Evolutionary conservation across 2,329 filamentous ascomycete genomes (phyloP).

Genomic region (Colletotrichum sp.): DNA sequence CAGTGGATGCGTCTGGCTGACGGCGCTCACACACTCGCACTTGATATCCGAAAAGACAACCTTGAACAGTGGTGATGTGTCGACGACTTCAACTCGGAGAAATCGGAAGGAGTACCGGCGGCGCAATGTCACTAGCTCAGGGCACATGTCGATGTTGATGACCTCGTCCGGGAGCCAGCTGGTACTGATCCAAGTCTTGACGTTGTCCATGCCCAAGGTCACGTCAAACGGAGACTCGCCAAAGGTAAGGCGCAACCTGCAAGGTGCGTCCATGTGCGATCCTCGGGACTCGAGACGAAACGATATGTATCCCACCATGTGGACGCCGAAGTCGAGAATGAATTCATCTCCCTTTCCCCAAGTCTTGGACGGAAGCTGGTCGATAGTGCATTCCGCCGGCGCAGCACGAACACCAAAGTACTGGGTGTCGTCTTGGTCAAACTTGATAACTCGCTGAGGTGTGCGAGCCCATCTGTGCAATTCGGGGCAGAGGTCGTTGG

Average conservation of each 20-base stretch:
- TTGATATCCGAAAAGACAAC: constrained; percentile 31
- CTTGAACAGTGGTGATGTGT: constrained; percentile 38
- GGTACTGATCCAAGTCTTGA: constrained; percentile 41
- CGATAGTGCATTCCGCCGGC: constrained; percentile 19
- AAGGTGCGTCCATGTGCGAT: constrained; percentile 38
- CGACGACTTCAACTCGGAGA: constrained; percentile 35
- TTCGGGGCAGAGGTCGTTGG: constrained; percentile 10
- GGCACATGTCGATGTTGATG: constrained; percentile 37
- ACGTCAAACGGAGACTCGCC: constrained; percentile 41
- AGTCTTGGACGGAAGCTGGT: constrained; percentile 19
- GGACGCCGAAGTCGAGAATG: constrained; percentile 36
- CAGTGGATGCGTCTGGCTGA: constrained; percentile 23
- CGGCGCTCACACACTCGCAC: constrained; percentile 32
- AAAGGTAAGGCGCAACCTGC: constrained; percentile 36
- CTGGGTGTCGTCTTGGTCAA: constrained; percentile 19
- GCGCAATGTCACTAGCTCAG: constrained; percentile 30
- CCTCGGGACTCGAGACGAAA: constrained; percentile 31
- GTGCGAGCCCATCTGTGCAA: constrained; percentile 20
- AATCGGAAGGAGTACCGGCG: constrained; percentile 38
- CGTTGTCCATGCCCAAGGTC: constrained; percentile 33
- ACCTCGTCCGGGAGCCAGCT: constrained; percentile 40
- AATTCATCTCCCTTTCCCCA: constrained; percentile 32
- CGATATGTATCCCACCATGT: constrained; percentile 35
- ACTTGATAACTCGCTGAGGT: constrained; percentile 24
- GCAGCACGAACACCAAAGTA: constrained; percentile 26